Percentiles rank a stretch among this genome's conserved stretches.
Conservation (phyloP, 257 asterid genomes). For the Knoxia roxburghii region DNA sequence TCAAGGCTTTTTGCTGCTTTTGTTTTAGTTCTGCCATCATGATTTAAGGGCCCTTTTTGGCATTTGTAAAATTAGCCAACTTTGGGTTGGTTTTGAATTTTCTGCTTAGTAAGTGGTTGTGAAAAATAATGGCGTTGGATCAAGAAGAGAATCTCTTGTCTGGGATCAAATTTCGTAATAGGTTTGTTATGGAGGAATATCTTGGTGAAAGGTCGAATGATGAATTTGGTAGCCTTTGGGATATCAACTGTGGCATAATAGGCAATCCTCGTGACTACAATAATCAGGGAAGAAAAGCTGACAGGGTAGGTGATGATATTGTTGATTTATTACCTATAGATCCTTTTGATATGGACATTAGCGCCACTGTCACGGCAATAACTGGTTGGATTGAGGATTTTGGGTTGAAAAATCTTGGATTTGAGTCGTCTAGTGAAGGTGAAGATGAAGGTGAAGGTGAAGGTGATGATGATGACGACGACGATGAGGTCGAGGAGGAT, state of each 20-base stretch:
- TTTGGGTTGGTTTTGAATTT: constrained; percentile 8
- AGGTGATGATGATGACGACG: constrained; percentile 27
- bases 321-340: constrained; percentile 60
- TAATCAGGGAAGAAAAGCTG: constrained; percentile 22
- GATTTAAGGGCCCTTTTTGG: constrained; percentile 24
- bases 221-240: constrained; percentile 20
- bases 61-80: no score
- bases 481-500: constrained; percentile 28
- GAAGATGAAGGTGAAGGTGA: constrained; percentile 24
- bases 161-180: constrained; percentile 26
- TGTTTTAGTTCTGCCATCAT: constrained; percentile 21
- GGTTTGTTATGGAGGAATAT: constrained; percentile 23
- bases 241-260: constrained; percentile 13
- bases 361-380: constrained; percentile 35
- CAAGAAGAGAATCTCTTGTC: constrained; percentile 24
- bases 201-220: constrained; percentile 23
- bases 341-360: constrained; percentile 54
- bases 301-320: constrained; percentile 34
- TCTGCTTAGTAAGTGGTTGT: not conserved
- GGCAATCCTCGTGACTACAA: constrained; percentile 10
- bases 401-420: constrained; percentile 30
- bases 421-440: constrained; percentile 27
- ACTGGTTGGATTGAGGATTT: constrained; percentile 48
- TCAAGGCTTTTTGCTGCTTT: constrained; percentile 21
- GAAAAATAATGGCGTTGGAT: constrained; percentile 31